phyloP scores from a whole-genome alignment of 176 grass and related monocot species.

The Pharus latifolius region DNA sequence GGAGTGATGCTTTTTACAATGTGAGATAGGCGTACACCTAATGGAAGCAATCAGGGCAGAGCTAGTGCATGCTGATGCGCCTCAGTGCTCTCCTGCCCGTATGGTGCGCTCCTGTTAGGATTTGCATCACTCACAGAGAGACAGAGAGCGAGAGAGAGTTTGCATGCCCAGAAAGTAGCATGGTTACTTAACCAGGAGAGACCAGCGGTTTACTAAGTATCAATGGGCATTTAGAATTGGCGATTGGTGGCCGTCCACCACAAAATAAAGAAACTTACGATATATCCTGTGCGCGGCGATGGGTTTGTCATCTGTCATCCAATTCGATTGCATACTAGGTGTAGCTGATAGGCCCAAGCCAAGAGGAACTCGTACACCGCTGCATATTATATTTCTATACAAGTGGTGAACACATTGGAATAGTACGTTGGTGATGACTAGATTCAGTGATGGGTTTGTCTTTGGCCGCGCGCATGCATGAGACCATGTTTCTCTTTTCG shows the following conservation, averaged over 20 bases:
- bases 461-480: neutral
- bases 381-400: neutral
- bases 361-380: slow-evolving; percentile 15
- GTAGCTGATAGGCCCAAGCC: neutral
- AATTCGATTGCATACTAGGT: slow-evolving; percentile 4
- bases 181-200: neutral
- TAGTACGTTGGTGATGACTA: neutral
- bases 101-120: slow-evolving; percentile 52
- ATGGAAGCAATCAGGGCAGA: slow-evolving; percentile 16
- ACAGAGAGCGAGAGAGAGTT: no score
- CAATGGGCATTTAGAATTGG: no score
- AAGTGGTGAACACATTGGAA: slow-evolving; percentile 1
- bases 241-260: no score
- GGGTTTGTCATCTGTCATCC: neutral
- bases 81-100: neutral
- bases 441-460: neutral
- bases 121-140: no score
- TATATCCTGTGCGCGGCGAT: slow-evolving; percentile 19
- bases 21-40: slow-evolving; percentile 7
- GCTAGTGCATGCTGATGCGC: slow-evolving; percentile 27
- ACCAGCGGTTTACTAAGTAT: slow-evolving; percentile 6
- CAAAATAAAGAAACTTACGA: neutral
- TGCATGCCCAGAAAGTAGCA: neutral
- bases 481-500: neutral
- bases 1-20: neutral